phyloP scores from a whole-genome alignment of 2,329 filamentous ascomycete species.

The Fusarium transvaalense region DNA sequence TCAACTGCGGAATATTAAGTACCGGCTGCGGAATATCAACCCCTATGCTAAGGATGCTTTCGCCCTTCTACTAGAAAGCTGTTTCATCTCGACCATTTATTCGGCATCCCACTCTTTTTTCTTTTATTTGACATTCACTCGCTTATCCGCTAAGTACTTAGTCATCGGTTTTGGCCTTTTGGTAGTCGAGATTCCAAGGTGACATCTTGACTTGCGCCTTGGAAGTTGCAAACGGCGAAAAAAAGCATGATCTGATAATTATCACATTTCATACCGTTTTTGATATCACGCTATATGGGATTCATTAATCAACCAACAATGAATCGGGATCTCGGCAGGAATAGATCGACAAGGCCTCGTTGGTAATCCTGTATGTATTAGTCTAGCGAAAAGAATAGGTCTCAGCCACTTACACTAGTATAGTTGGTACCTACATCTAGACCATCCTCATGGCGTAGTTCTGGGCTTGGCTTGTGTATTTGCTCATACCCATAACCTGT shows the following conservation, averaged over 20 bases:
- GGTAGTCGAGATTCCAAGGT: neutral
- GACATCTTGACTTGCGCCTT: neutral
- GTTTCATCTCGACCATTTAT: neutral
- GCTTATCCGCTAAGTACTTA: accelerated
- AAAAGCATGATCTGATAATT: neutral
- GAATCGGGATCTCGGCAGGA: neutral
- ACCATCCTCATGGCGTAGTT: neutral
- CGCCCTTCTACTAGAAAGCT: too few relatives aligned
- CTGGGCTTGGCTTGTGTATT: neutral
- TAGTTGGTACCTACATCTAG: neutral
- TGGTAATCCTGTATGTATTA: neutral
- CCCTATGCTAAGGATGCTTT: accelerated
- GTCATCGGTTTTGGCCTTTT: neutral
- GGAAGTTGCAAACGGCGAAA: neutral
- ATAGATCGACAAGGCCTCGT: neutral
- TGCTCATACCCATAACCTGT: neutral
- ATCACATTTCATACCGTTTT: neutral
- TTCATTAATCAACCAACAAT: neutral
- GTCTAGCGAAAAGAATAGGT: neutral
- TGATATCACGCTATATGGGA: neutral
- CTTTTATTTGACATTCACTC: neutral
- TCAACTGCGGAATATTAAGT: neutral
- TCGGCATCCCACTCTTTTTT: neutral
- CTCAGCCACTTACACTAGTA: neutral
- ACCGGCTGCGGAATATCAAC: too few relatives aligned